These are phyloP conservation scores for Pseudogymnoascus sp. DNA, from an alignment of 2,329 filamentous ascomycete species.

Conservation along the genomic window DNA sequence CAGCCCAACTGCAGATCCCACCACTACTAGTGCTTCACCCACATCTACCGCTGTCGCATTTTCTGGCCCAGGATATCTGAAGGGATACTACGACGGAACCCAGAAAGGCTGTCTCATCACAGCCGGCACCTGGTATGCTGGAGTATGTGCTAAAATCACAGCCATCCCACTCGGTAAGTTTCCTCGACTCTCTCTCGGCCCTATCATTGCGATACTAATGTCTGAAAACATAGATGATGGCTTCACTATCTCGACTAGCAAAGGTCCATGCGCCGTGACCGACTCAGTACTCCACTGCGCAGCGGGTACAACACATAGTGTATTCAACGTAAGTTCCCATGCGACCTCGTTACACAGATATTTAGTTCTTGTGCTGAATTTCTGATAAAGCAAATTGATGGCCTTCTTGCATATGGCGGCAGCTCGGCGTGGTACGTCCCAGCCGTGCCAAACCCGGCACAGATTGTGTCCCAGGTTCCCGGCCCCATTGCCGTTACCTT, in stretches of 20 bases:
- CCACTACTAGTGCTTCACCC: slow-evolving; percentile 2
- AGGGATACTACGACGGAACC: not conserved
- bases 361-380: not conserved
- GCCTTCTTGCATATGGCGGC: slow-evolving; percentile 13
- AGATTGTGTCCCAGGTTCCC: not conserved
- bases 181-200: not conserved
- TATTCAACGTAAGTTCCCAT: slow-evolving; percentile 25
- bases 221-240: slow-evolving; percentile 15
- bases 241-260: slow-evolving; percentile 14
- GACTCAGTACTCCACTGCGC: not conserved
- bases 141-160: not conserved
- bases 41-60: slow-evolving; percentile 15
- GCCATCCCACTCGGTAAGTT: not conserved
- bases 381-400: not conserved
- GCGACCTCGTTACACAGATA: slow-evolving; percentile 18
- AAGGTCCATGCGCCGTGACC: not conserved
- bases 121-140: not conserved
- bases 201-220: not conserved
- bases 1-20: not conserved
- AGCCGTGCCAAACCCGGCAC: slow-evolving; percentile 13
- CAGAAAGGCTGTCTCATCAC: not conserved
- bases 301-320: not conserved
- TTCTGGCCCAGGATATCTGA: not conserved
- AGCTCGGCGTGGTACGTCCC: slow-evolving; percentile 18
- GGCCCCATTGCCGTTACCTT: slow-evolving; percentile 17